A percentile compares a stretch with the other conserved stretches of the same genome.
These are phyloP conservation scores for Linderina pennispora DNA, from an alignment of 192 early-diverging fungal genomes.

Conservation along the genomic window DNA sequence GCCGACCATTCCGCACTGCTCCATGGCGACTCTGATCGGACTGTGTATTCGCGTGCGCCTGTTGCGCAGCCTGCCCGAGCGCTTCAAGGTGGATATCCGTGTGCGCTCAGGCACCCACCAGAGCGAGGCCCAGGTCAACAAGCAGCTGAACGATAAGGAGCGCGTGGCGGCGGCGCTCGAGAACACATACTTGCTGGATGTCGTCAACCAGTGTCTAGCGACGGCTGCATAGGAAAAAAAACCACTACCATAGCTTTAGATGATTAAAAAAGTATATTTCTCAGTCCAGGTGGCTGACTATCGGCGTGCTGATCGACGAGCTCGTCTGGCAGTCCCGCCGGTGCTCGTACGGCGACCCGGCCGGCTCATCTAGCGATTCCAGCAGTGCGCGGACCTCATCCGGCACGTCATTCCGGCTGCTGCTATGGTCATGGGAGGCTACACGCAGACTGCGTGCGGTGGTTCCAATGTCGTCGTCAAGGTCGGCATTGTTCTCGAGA, in stretches of 20 bases:
- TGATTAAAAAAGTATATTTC: neutral
- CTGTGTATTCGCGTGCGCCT: slow-evolving; percentile 93
- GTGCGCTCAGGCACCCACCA: slow-evolving; percentile 94
- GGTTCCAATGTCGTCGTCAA: too few relatives aligned
- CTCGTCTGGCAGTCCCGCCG: slow-evolving; percentile 9
- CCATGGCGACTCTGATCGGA: slow-evolving; percentile 98
- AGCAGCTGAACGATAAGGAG: slow-evolving; percentile 99
- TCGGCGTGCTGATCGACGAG: slow-evolving; percentile 29
- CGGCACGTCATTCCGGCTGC: too few relatives aligned
- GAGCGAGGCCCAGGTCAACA: slow-evolving; percentile 92
- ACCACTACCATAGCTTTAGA: neutral
- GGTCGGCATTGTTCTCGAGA: too few relatives aligned
- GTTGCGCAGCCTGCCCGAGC: slow-evolving; percentile 75
- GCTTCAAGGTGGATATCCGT: slow-evolving; percentile 92
- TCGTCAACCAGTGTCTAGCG: slow-evolving; percentile 87
- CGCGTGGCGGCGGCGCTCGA: slow-evolving; percentile 96
- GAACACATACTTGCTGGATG: slow-evolving; percentile 88
- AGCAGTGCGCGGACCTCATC: slow-evolving; percentile 40
- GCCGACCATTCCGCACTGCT: slow-evolving; percentile 98
- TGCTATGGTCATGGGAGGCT: too few relatives aligned
- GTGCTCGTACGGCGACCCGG: neutral
- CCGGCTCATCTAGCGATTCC: slow-evolving; percentile 21
- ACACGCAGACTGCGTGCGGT: too few relatives aligned
- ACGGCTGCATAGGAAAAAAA: slow-evolving; percentile 30
- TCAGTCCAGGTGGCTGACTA: slow-evolving; percentile 24